These are phyloP conservation scores for Globomyces pollinis-pini DNA, from an alignment of 192 early-diverging fungal species.

Conservation along the genomic window DNA sequence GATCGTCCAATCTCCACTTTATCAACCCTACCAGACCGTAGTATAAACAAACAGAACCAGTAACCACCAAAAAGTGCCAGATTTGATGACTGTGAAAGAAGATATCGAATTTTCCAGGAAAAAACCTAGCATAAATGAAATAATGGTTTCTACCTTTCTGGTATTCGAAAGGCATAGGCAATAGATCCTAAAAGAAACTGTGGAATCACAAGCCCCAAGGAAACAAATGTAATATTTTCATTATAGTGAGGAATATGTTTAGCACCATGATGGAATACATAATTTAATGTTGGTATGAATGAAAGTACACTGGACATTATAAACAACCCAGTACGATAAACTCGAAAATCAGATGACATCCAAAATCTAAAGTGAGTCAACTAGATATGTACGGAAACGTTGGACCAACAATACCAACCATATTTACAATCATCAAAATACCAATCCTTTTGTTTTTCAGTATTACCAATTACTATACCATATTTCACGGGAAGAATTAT, in stretches of 20 bases:
- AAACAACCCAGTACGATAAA: background rate
- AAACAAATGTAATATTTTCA: background rate
- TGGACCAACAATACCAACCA: conserved; percentile 21
- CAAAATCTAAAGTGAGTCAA: background rate
- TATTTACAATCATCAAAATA: conserved; percentile 3
- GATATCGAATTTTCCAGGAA: conserved; percentile 19
- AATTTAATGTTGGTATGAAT: background rate
- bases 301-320: background rate
- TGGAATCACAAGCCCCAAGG: background rate
- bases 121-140: too few relatives aligned
- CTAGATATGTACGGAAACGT: background rate
- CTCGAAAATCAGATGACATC: background rate
- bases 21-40: background rate
- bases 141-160: conserved; percentile 13
- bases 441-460: background rate
- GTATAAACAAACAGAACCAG: background rate
- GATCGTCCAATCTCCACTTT: too few relatives aligned
- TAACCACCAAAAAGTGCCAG: conserved; percentile 19
- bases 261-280: background rate
- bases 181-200: conserved; percentile 13
- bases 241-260: background rate
- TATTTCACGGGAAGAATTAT: background rate
- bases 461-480: background rate
- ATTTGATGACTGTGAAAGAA: conserved; percentile 13
- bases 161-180: conserved; percentile 13